Base-by-base conservation (phyloP, 2,329 filamentous ascomycete genomes). In the Arachnomyces sp. region DNA sequence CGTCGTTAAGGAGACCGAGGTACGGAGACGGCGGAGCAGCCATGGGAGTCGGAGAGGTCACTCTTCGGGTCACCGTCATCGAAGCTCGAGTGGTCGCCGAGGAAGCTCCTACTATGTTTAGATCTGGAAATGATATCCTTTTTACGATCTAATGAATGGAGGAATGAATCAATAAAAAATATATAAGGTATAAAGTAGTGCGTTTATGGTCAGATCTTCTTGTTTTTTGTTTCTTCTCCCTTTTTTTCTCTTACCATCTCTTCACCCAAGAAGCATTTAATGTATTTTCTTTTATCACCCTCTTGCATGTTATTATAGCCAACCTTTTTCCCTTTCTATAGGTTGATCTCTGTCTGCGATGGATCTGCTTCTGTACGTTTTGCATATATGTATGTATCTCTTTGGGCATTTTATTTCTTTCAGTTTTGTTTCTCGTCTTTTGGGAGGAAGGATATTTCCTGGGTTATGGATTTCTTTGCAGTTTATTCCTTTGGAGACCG, bases 1-100 rank as follows among this genome's bases (percentile, higher is more conserved):
- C 12, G 54, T 62, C 21, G 61, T 64, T 8, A 66, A 63, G 51
- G 65, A 69, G 54, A 63, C 57, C 2, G 52, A 54, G 17, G 63
- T 53, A 28, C 45, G 55, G 39, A 51, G 54, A 42, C 48, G 52
- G 12, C 40, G 50, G 16, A 48, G 50, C 13, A 52, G 54, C 34
- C 54, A 57, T 48, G 52, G 52, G 32, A 56, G 50, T 39, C 38
- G 55, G 17, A 33, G 54, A 28, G 52, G 51, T 12, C 52, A 55
- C 39, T 54, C 52, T 7, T 15, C 18, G 12, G 36, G 38, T 13
- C 35, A 38, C 34, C 39, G 42, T 17, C 42, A 44, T 15, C 40
- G 46, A 33, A 49, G 46, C 35, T 42, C 44, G 14, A 45, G 42
- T 56, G 11, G 46, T 54, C 3, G 48, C 57, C 31, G 53, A 57